Base-by-base conservation (phyloP, 148 eudicot genomes). In the Rhododendron simsii region DNA sequence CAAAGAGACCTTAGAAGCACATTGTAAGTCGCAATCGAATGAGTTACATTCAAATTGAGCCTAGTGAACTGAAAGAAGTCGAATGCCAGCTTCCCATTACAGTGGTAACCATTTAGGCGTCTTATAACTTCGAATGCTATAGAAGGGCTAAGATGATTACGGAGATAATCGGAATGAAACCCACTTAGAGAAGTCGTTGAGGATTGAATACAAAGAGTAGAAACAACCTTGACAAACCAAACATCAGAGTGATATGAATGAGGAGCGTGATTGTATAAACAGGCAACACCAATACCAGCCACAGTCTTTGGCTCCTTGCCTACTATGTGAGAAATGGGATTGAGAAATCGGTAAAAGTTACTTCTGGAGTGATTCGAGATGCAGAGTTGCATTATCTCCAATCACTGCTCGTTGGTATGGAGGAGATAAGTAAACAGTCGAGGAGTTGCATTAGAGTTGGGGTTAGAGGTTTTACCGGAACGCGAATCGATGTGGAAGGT, bases 151-250 rank as follows among this genome's bases (percentile, higher is more conserved):
- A 96, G 44, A 65, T 88, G 85, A 76, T 75, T 84, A 8, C 88
- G 84, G 73, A 96, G 84, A 91, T 94, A 96, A 86, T 91, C 91
- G 1, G 89, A 89, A 9, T 30, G 28, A 26, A 90, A 84, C 16
- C 89, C 41, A 83, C 89, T 83, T 2, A 93, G 85, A 51, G 86
- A 90, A 37, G 30, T 82, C 2, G 83, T 85, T 11, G 90, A 63
- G 85, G 39, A 85, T 41, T 82, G 90, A 86, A 92, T 57, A 85
- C 91, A 91, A 75, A 96, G 86, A 76, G 95, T 91, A 85, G 91
- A 96, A 2, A 96, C 91, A 39, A 96, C 90, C 85, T 96, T 95
- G 39, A 89, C 86, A 89, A 92, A 93, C 99, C 99, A 96, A 77
- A 82, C 53, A 30, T 50, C 87, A 33, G 86, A 80, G 45, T 51